These are phyloP conservation scores for Sonneratia caseolaris DNA, from an alignment of 345 rosid species.

Conservation along the genomic window DNA sequence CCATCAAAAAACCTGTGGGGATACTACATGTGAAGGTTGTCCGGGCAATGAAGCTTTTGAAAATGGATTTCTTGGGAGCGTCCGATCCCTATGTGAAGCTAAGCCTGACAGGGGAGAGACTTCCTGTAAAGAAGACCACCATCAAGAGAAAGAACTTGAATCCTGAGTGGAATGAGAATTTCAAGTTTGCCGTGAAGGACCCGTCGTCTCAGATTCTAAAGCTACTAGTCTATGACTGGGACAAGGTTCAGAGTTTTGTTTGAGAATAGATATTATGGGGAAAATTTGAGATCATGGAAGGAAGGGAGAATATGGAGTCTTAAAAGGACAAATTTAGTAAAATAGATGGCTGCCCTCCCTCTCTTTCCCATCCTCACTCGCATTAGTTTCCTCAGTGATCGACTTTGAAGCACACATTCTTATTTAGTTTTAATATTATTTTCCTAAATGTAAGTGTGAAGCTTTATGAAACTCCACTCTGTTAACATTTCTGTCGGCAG, in stretches of 20 bases:
- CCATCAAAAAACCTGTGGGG: constrained; percentile 36
- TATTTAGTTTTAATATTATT: too few species aligned
- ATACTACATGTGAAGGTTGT: constrained; percentile 40
- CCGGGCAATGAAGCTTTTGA: constrained; percentile 31
- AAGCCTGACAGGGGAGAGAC: constrained; percentile 30
- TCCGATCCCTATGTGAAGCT: constrained; percentile 53
- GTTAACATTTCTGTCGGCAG: not conserved
- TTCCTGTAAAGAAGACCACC: constrained; percentile 34
- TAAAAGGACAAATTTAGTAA: too few species aligned
- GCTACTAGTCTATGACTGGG: constrained; percentile 43
- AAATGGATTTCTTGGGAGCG: constrained; percentile 39
- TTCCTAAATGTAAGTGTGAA: too few species aligned
- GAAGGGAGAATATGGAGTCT: too few species aligned
- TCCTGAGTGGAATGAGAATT: constrained; percentile 48
- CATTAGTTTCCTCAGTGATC: too few species aligned
- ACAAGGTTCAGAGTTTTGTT: constrained; percentile 21
- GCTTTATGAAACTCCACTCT: too few species aligned
- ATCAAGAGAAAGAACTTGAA: constrained; percentile 36
- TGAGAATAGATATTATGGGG: too few species aligned
- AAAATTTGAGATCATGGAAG: too few species aligned
- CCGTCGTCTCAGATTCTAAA: constrained; percentile 33
- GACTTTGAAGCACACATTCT: too few species aligned
- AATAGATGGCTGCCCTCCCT: too few species aligned
- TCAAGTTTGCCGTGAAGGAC: constrained; percentile 41
- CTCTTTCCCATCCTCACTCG: too few species aligned